Base-by-base conservation (phyloP, 129 eudicot genomes). In the Pittosporum tobira region DNA sequence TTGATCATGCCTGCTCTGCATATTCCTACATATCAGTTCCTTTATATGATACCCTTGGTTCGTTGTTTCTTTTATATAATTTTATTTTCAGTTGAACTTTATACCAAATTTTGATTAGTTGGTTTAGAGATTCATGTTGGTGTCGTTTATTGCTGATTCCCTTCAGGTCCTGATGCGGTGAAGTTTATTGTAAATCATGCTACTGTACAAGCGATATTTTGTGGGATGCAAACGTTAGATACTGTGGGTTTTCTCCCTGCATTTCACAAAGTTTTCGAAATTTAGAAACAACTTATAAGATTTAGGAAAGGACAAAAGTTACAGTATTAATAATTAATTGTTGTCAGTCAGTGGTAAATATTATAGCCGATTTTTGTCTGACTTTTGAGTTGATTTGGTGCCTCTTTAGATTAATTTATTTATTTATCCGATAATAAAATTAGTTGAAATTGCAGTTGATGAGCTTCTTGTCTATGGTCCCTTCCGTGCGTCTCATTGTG, bases 101-200 rank as follows among this genome's bases (percentile, higher is more conserved):
- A 11, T 26, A 52, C 22, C 15, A 26, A 20, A 18, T 28, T 56
- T 67, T 65, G 19, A 54, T 30, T 52, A 48, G 16, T 51, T 28
- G 59, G 51, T 34, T 25, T 22, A 36, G n/a, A 57, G 25, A 12
- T 30, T 28, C 38, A 29, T 67, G 61, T 11, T 45, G 44, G 37
- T 50, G 55, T 48, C 18, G 28, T 4, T 38, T 15, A 51, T 70
- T 30, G 31, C 47, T 21, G 22, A 36, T n/a, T n/a, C 64, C 55
- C 31, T 73, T 74, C 79, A 90, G 97, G 97, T 48, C 97, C 97
- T 22, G 95, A 80, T 61, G 97, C 97, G 55, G 97, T 83, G 29
- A 80, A 81, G 52, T 90, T 57, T 51, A 85, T 90, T 48, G 86
- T 80, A 48, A 90, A 90, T 73, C 97, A 90, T 68, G 84, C 95